Conservation (phyloP, 352 stramenopile genomes). For the Globisporangium echinulatum region DNA sequence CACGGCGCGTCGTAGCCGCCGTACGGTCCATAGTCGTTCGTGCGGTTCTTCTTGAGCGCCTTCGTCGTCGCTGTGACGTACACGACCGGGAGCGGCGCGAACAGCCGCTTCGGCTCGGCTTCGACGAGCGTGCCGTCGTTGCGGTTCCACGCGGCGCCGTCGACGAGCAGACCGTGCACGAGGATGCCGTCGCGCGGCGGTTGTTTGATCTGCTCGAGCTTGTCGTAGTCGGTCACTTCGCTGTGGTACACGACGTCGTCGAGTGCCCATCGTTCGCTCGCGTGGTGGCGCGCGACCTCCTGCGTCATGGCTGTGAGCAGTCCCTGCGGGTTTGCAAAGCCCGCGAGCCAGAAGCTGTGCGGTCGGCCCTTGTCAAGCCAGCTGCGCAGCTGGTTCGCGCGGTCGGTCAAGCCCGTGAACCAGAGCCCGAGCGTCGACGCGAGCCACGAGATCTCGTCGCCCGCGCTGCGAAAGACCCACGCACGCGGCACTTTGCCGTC, state of each 20-base stretch:
- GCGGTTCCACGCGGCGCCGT: conserved; percentile 71
- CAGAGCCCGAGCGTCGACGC: conserved; percentile 56
- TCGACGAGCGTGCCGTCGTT: conserved; percentile 68
- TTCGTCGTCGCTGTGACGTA: conserved; percentile 77
- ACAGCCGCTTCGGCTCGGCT: conserved; percentile 71
- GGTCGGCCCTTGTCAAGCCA: conserved; percentile 64
- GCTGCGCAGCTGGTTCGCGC: conserved; percentile 42
- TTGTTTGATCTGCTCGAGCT: conserved; percentile 72
- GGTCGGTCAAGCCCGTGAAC: conserved; percentile 57
- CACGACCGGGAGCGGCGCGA: conserved; percentile 61
- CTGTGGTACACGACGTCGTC: conserved; percentile 78
- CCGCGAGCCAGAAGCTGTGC: conserved; percentile 68
- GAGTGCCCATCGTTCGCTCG: conserved; percentile 67
- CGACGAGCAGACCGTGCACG: conserved; percentile 63
- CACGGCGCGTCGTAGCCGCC: conserved; percentile 70
- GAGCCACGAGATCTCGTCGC: conserved; percentile 73
- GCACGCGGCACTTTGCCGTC: conserved; percentile 56
- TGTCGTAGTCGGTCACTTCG: conserved; percentile 78
- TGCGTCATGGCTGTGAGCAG: conserved; percentile 78
- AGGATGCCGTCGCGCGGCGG: conserved; percentile 65
- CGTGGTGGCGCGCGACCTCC: conserved; percentile 62
- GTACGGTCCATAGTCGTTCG: conserved; percentile 68
- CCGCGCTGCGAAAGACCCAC: conserved; percentile 38
- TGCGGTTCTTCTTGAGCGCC: conserved; percentile 65
- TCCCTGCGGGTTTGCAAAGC: conserved; percentile 69